Base-by-base conservation (phyloP, 768 basidiomycete genomes). In the button mushroom (Agaricus bisporus) region DNA sequence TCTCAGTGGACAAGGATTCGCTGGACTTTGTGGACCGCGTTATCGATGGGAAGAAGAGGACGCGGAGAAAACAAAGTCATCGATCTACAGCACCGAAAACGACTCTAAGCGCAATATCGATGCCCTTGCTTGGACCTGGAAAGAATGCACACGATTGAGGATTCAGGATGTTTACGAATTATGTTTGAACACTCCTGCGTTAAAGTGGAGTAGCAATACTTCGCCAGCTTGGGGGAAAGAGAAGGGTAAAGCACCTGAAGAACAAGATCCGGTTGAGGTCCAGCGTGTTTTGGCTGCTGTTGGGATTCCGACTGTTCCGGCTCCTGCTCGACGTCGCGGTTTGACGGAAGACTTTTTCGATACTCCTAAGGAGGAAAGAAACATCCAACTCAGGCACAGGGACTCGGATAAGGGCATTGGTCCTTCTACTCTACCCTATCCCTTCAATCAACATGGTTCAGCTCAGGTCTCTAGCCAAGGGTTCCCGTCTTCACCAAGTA, bases 131-230 rank as follows among this genome's bases (percentile, higher is more conserved):
- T 95, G 92, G 91, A 72, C 72, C 51, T 95, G 92, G 92, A 77
- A 81, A 45, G 81, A 86, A 51, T 73, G 77, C 57, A 88, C 90
- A 2, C 75, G 83, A 18, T 65, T 78, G 58, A 78, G 92, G 41
- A 74, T 95, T 25, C 81, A 85, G 59, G 88, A 89, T 51, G 86
- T 86, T 0, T 92, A 82, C 62, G 88, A 93, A 58, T 86, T 93
- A 59, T 95, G 93, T 63, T 67, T 80, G 26, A 73, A 70, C 7
- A 61, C 68, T 4, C 66, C 64, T 11, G 67, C 65, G 11, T 53
- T 55, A 10, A 49, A 59, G 14, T 56, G 58, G 35, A 51, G 50
- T 17, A 52, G 61, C 29, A 58, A 49, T 49, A 50, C 57, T 22
- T 55, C 36, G 28, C 42, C 56, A 5, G 51, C 22, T 55, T 61